Conservation (phyloP, 805 yeast genomes). For the Starmerella potacharoeniae region DNA sequence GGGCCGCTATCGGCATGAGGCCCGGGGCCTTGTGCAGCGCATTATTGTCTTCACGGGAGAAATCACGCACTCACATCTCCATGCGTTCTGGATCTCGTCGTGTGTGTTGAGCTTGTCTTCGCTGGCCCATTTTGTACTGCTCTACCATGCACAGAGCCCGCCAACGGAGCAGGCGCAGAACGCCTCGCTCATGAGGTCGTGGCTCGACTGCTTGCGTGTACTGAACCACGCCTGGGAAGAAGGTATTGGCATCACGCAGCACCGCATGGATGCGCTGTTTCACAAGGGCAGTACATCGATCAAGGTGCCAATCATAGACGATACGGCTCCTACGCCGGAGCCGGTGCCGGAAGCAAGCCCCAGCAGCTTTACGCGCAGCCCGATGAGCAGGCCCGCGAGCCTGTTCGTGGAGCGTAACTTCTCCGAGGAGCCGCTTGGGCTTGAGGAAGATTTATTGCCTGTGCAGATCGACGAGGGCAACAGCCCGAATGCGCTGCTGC, state of each 20-base stretch:
- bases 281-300: constrained; percentile 24
- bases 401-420: neutral
- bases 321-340: neutral
- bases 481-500: neutral
- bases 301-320: constrained; percentile 8
- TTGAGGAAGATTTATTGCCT: constrained; percentile 7
- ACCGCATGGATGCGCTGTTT: constrained; percentile 27
- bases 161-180: constrained; percentile 23
- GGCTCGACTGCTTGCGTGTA: constrained; percentile 28
- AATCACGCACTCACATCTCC: constrained; percentile 28
- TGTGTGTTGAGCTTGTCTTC: constrained; percentile 26
- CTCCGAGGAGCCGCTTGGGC: constrained; percentile 11
- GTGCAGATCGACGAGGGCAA: neutral
- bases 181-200: constrained; percentile 24
- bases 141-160: constrained; percentile 27
- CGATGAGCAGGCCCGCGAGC: neutral
- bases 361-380: neutral
- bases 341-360: neutral
- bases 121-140: constrained; percentile 28
- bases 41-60: constrained; percentile 26
- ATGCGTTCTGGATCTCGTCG: constrained; percentile 30
- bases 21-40: constrained; percentile 24
- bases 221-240: constrained; percentile 30
- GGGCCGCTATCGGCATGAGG: constrained; percentile 23
- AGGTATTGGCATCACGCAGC: constrained; percentile 29